A percentile compares a stretch with the other conserved stretches of the same genome.
These are phyloP conservation scores for Xylaria sp. DNA, from an alignment of 2,329 filamentous ascomycete genomes.

Conservation along the genomic window DNA sequence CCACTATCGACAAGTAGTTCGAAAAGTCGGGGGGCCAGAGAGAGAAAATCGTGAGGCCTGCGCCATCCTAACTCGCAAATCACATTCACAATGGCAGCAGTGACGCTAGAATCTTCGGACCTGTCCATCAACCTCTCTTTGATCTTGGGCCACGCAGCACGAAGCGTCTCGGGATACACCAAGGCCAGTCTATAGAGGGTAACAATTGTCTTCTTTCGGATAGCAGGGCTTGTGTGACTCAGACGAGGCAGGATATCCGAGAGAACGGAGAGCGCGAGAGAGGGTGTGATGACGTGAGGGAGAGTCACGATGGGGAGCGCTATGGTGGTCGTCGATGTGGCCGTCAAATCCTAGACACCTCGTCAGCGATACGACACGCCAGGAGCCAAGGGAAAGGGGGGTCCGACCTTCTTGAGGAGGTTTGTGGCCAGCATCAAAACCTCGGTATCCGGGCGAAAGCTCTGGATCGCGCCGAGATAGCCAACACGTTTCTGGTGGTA, in stretches of 20 bases:
- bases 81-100: slow-evolving; percentile 95
- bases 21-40: slow-evolving; percentile 89
- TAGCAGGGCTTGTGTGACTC: slow-evolving; percentile 83
- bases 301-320: slow-evolving; percentile 87
- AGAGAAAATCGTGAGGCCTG: slow-evolving; percentile 90
- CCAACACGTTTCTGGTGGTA: slow-evolving; percentile 95
- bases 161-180: slow-evolving; percentile 94
- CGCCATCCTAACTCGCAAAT: slow-evolving; percentile 96
- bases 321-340: slow-evolving; percentile 78
- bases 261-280: slow-evolving; percentile 88
- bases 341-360: slow-evolving; percentile 71
- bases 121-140: slow-evolving; percentile 93
- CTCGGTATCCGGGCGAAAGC: slow-evolving; percentile 93
- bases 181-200: slow-evolving; percentile 92
- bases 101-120: slow-evolving; percentile 90
- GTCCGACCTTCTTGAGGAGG: slow-evolving; percentile 84
- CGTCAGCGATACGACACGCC: slow-evolving; percentile 6
- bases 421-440: slow-evolving; percentile 98
- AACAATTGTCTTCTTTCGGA: slow-evolving; percentile 95
- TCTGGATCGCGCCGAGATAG: slow-evolving; percentile 95
- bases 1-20: slow-evolving; percentile 89
- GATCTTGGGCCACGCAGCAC: slow-evolving; percentile 96
- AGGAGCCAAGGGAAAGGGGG: not conserved
- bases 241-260: slow-evolving; percentile 87
- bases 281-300: slow-evolving; percentile 94